A percentile compares a stretch with the other conserved stretches of the same genome.
These are phyloP conservation scores for Punica granatum DNA, from an alignment of 345 rosid genomes.

Conservation along the genomic window DNA sequence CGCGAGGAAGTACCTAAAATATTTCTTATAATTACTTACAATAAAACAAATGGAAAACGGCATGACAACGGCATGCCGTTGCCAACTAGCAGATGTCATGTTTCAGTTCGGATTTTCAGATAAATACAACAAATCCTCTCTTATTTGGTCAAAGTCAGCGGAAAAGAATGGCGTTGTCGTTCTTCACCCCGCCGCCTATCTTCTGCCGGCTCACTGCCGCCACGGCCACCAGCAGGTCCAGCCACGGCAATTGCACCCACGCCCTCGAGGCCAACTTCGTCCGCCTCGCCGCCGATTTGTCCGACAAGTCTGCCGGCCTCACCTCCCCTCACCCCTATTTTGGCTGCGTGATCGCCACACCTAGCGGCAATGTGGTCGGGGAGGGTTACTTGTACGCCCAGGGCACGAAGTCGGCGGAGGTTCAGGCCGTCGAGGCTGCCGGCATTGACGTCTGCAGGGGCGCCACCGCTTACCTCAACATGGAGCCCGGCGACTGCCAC, in stretches of 20 bases:
- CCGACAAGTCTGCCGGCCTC: slow-evolving; percentile 73
- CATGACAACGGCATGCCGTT: too few relatives aligned
- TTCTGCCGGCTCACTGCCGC: slow-evolving; percentile 9
- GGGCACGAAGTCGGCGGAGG: slow-evolving; percentile 82
- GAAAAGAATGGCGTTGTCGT: slow-evolving; percentile 1
- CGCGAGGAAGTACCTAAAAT: too few relatives aligned
- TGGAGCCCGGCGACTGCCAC: slow-evolving; percentile 95
- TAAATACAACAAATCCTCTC: too few relatives aligned
- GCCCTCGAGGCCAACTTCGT: slow-evolving; percentile 44
- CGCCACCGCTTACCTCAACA: slow-evolving; percentile 69
- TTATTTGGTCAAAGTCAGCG: neutral
- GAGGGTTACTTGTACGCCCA: slow-evolving; percentile 83
- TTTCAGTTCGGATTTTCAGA: too few relatives aligned
- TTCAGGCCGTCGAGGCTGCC: slow-evolving; percentile 64
- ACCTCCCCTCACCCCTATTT: slow-evolving; percentile 91
- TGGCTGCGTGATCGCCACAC: slow-evolving; percentile 67
- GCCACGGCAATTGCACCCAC: slow-evolving; percentile 21
- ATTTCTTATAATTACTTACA: too few relatives aligned
- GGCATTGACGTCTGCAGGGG: slow-evolving; percentile 38
- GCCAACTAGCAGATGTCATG: too few relatives aligned
- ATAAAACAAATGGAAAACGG: too few relatives aligned
- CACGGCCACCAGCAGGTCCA: slow-evolving; percentile 12
- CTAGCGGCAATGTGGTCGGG: slow-evolving; percentile 50
- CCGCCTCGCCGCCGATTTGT: slow-evolving; percentile 55
- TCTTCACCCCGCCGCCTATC: slow-evolving; percentile 1